Evolutionary conservation across 352 stramenopile genomes (phyloP), one percentile per base, ranked within the genome.

Genomic region (Aphanomyces astaci): DNA sequence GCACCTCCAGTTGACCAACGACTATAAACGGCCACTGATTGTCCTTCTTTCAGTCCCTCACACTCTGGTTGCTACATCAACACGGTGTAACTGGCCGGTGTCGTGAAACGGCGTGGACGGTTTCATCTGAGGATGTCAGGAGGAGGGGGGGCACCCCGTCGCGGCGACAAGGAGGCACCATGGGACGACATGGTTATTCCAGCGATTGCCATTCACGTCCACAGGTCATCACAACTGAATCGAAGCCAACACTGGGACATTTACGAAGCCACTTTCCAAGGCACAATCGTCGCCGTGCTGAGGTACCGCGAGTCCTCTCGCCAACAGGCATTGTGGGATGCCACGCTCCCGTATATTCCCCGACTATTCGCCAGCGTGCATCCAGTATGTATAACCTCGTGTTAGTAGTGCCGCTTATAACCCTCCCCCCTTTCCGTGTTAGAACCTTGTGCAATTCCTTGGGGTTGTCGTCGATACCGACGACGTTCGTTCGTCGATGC

Each of bases 381-480:
- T 64, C 83, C 77, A 11, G 78, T 86, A 68, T 13, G 62, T 65
- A 27, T 39, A 32, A 13, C 10, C 56, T 55, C 40, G 54, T 46
- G 49, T n/a, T n/a, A n/a, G n/a, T n/a, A n/a, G n/a, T n/a, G n/a
- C n/a, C n/a, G n/a, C n/a, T n/a, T n/a, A n/a, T n/a, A n/a, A n/a
- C n/a, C n/a, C n/a, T n/a, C n/a, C n/a, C n/a, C n/a, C n/a, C n/a
- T n/a, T 25, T 28, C 15, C 19, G 10, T 33, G 28, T 15, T 57
- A 80, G 67, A 86, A 82, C 30, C 49, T 89, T 5, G 72, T 84
- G 0, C 73, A 82, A 40, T 71, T 79, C 33, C 71, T 87, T 51
- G 78, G 75, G 7, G 51, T 86, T 1, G 79, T 75, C 5, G 24
- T 13, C 40, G 40, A 66, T 49, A 24, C 53, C 69, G 4, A 55